Conservation (phyloP, 345 rosid genomes). For the Turnera subulata region DNA sequence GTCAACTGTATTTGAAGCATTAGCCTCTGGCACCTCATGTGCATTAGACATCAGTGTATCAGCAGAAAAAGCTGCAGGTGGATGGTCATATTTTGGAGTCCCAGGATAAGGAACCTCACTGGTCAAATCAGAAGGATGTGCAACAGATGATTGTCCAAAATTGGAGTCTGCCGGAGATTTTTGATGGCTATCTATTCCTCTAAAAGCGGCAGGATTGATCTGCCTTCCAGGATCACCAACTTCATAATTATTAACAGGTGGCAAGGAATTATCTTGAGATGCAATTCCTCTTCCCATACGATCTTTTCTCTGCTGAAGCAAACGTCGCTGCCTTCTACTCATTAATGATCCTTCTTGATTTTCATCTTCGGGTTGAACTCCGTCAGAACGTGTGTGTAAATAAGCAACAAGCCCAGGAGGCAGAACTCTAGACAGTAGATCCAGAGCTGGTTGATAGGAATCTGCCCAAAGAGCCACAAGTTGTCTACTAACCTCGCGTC, state of each 20-base stretch:
- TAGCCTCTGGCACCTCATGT: constrained; percentile 46
- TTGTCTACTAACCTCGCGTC: constrained; percentile 93
- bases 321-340: constrained; percentile 74
- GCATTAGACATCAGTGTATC: constrained; percentile 34
- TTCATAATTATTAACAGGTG: constrained; percentile 52
- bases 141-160: constrained; percentile 41
- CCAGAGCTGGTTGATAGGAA: constrained; percentile 95
- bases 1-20: constrained; percentile 39
- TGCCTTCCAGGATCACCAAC: constrained; percentile 50
- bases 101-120: constrained; percentile 39
- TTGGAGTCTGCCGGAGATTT: constrained; percentile 41
- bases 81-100: constrained; percentile 47
- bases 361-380: constrained; percentile 44
- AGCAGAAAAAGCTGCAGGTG: constrained; percentile 31
- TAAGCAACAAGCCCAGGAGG: constrained; percentile 99
- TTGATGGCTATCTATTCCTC: constrained; percentile 47
- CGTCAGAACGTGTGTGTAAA: constrained; percentile 86
- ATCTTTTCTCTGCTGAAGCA: constrained; percentile 88
- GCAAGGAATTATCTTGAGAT: constrained; percentile 57
- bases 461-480: constrained; percentile 99
- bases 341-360: constrained; percentile 68
- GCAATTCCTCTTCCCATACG: constrained; percentile 50
- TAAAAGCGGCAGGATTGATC: constrained; percentile 31
- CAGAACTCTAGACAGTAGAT: constrained; percentile 78
- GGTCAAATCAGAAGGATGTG: constrained; percentile 42